Base-by-base conservation (phyloP, 345 rosid species). In the Gossypium thurberi region DNA sequence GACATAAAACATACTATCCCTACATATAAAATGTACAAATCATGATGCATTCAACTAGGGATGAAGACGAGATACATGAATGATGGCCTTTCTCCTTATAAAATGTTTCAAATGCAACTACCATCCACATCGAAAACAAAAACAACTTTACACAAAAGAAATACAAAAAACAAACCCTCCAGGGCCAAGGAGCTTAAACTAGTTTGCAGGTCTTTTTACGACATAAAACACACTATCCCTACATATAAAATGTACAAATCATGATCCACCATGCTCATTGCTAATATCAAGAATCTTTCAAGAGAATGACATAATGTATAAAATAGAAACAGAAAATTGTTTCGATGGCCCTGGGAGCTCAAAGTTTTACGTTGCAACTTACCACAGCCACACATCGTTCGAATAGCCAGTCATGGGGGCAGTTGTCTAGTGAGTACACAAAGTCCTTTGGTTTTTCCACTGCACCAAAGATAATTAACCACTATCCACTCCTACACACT, bases 401-500 rank as follows among this genome's bases (percentile, higher is more conserved):
- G 76, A 89, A 89, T 61, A 89, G 85, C 93, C 93, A 89, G 75
- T 89, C 93, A 33, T 87, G 93, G 48, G 90, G 93, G 79, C 93
- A 89, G 75, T 87, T 89, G 72, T 89, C 93, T 55, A 87, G 78
- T 58, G 78, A 68, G 67, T 84, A 89, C 18, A 89, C 77, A 43
- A 77, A 89, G 18, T 84, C 84, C 82, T 82, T 78, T 43, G 76
- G 62, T 62, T 85, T 81, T 77, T 82, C 76, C 88, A 70, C 93
- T 87, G 88, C 63, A 63, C 20, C 33, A 23, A 78, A 46, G 73
- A 43, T 58, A 73, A 18, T 74, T 58, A 74, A 28, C 13, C 18
- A 21, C 15, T 10, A 74, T 12, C 20, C 37, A 48, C 37, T n/a
- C 47, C 74, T 65, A 63, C 10, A 68, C 15, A 10, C 37, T 2